Percentiles rank a stretch among this genome's conserved stretches.
phyloP scores from a whole-genome alignment of 306 rosid genomes.

The Lotus japonicus region DNA sequence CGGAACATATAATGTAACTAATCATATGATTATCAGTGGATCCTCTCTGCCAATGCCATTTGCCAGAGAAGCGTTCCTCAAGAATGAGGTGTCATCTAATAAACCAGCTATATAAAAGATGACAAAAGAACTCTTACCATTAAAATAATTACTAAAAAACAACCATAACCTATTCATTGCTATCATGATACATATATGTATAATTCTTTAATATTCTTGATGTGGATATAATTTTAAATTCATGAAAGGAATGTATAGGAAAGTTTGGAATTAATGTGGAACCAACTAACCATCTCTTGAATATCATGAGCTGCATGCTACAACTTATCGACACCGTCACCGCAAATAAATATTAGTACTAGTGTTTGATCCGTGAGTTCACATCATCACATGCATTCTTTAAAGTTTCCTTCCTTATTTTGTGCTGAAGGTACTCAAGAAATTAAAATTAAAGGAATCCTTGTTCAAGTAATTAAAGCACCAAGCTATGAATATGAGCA shows the following conservation, averaged over 20 bases:
- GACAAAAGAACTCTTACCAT: background rate
- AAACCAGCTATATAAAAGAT: background rate
- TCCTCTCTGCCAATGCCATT: background rate
- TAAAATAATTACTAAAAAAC: background rate
- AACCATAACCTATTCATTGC: background rate
- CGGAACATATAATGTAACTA: background rate
- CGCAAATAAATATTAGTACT: constrained; percentile 2
- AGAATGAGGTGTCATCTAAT: constrained; percentile 27
- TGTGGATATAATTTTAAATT: too few species aligned
- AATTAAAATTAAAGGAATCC: background rate
- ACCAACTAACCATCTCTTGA: constrained; percentile 15
- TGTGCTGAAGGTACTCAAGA: background rate
- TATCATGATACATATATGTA: background rate
- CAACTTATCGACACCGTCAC: constrained; percentile 30
- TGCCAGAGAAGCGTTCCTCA: constrained; percentile 6
- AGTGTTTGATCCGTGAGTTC: constrained; percentile 18
- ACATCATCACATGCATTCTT: constrained; percentile 33
- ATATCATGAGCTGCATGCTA: constrained; percentile 9
- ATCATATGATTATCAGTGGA: too few species aligned
- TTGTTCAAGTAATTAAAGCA: background rate
- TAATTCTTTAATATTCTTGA: too few species aligned
- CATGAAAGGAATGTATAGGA: too few species aligned
- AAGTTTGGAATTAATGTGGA: background rate
- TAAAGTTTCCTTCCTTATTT: background rate
- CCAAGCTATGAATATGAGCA: constrained; percentile 13